Evolutionary conservation across 257 asterid species (phyloP), one percentile per base, ranked within the genome.

Genomic region (Gynochthodes officinalis): DNA sequence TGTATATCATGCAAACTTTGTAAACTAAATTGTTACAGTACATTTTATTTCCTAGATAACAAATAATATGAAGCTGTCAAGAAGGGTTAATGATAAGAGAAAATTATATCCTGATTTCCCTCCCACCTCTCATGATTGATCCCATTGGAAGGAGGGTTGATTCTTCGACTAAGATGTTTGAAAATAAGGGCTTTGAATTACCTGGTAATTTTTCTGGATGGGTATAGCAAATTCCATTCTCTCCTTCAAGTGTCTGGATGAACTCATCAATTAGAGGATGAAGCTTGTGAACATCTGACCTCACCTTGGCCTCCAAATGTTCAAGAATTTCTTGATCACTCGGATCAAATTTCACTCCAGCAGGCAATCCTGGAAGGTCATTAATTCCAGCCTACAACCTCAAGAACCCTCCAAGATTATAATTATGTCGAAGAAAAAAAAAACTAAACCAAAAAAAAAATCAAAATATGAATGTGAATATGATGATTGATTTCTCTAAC

Each of bases 151-250:
- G 23, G 21, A 69, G 3, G 64, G 21, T 25, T 58, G 53, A 48
- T 48, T 48, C 53, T 30, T 25, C 64, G 10, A 58, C 64, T 1
- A 23, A 33, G 25, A 50, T 19, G 40, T 60, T 16, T 52, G 30
- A 16, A 35, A 13, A 40, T 4, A n/a, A 21, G n/a, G 21, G 35
- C 69, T 0, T 21, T 43, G 1, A 25, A 39, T 78, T 19, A 84
- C 88, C 86, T 67, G 86, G 88, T 66, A 84, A 79, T 50, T 84
- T 81, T 73, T 79, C 86, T 19, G 86, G 88, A 70, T 84, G 88
- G 18, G 88, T 78, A 25, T 78, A 84, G 78, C 85, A 84, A 69
- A 84, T 84, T 27, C 85, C 88, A 73, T 84, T 80, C 44, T 81
- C 84, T 60, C 85, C 85, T 53, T 78, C 82, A 67, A 84, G 75